phyloP scores from a whole-genome alignment of 768 basidiomycete species.

The Boletus subcaerulescens region DNA sequence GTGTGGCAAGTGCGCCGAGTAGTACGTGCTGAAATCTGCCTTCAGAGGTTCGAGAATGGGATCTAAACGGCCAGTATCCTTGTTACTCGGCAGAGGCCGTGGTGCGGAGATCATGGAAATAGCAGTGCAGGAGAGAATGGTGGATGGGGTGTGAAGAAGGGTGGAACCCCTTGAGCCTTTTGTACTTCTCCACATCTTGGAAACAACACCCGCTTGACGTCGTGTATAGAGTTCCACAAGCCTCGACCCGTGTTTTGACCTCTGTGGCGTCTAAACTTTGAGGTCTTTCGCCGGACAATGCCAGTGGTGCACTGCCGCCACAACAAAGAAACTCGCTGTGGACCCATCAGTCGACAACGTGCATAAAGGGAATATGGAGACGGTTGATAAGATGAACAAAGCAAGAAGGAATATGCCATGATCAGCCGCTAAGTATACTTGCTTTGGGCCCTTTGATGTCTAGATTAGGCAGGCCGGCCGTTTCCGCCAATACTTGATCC shows the following conservation, averaged over 20 bases:
- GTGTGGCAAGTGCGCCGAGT: conserved; percentile 11
- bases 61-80: neutral
- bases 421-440: neutral
- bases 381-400: conserved; percentile 24
- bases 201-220: conserved; percentile 8
- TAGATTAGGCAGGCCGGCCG: conserved; percentile 16
- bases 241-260: conserved; percentile 16
- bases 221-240: conserved; percentile 2
- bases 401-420: neutral
- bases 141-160: neutral
- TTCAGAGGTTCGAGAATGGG: neutral
- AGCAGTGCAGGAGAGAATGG: neutral
- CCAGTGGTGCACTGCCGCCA: conserved; percentile 8
- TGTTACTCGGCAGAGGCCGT: conserved; percentile 1
- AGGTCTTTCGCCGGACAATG: conserved; percentile 22
- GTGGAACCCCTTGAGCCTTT: conserved; percentile 10
- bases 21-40: conserved; percentile 4
- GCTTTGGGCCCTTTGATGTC: conserved; percentile 2
- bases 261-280: conserved; percentile 8
- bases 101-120: conserved; percentile 6
- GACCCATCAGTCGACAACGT: neutral
- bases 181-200: conserved; percentile 11
- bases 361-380: conserved; percentile 1
- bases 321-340: conserved; percentile 12
- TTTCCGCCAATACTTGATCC: conserved; percentile 3